These are phyloP conservation scores for Sindora glabra DNA, from an alignment of 306 rosid genomes.

Conservation along the genomic window DNA sequence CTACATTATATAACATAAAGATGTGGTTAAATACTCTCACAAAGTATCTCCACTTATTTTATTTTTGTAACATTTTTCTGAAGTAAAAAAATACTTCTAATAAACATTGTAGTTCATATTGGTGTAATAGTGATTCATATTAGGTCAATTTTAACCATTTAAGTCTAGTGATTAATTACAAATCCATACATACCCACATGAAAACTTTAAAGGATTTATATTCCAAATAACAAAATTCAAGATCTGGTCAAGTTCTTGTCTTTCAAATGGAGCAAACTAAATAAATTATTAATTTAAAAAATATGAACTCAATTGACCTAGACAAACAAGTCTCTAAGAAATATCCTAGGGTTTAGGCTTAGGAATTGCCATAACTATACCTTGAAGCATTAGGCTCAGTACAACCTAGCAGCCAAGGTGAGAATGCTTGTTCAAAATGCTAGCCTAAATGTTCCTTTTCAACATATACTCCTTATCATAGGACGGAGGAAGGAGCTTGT, in stretches of 20 bases:
- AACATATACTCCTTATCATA: constrained; percentile 85
- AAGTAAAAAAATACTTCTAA: neutral
- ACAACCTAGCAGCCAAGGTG: constrained; percentile 87
- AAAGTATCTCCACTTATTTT: neutral
- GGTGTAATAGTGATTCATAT: constrained; percentile 7
- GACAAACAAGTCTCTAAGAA: constrained; percentile 20
- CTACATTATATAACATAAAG: no score
- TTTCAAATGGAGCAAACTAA: neutral
- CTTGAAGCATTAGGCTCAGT: constrained; percentile 68
- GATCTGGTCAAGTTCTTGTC: neutral
- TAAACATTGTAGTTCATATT: neutral
- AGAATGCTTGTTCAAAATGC: constrained; percentile 74
- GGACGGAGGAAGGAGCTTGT: constrained; percentile 68
- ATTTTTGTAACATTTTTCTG: neutral
- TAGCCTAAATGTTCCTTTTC: constrained; percentile 46
- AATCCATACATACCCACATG: neutral
- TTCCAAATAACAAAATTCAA: neutral
- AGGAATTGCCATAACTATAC: constrained; percentile 89
- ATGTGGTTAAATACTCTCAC: no score
- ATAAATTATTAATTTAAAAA: constrained; percentile 14
- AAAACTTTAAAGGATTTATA: neutral
- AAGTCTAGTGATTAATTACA: neutral
- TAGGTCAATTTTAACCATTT: neutral
- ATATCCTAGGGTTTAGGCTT: constrained; percentile 92
- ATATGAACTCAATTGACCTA: neutral